These are phyloP conservation scores for Hemerocallis citrina DNA, from an alignment of 106 monocot genomes.

Conservation along the genomic window DNA sequence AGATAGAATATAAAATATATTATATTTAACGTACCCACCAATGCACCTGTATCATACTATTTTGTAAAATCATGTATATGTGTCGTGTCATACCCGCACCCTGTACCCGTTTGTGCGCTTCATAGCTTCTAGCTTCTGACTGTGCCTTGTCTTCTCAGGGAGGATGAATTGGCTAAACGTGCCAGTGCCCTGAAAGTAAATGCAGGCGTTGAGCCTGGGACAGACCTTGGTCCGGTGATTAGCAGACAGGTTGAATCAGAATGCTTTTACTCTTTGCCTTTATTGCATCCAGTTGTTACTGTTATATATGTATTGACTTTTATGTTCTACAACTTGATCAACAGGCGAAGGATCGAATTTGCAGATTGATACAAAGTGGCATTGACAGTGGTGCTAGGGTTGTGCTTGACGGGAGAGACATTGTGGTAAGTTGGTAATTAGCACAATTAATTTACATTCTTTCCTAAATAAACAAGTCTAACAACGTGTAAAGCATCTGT, in stretches of 20 bases:
- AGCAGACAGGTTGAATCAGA: slow-evolving; percentile 55
- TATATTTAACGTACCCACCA: no score
- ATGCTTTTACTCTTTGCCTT: not conserved
- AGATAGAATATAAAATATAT: no score
- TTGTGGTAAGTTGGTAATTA: slow-evolving; percentile 46
- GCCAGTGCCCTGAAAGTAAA: slow-evolving; percentile 62
- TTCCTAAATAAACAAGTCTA: no score
- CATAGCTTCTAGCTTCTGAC: not conserved
- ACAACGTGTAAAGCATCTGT: no score
- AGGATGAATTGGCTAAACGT: slow-evolving; percentile 68
- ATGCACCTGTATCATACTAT: no score
- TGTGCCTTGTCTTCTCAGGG: slow-evolving; percentile 30
- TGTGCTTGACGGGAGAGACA: slow-evolving; percentile 85
- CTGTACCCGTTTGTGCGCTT: not conserved
- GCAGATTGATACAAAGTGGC: slow-evolving; percentile 84
- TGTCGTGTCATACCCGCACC: no score
- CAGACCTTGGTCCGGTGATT: slow-evolving; percentile 96
- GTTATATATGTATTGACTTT: not conserved
- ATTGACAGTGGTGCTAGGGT: slow-evolving; percentile 73
- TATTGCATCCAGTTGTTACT: not conserved
- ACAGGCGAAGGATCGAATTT: slow-evolving; percentile 93
- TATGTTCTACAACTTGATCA: not conserved
- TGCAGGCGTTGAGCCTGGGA: slow-evolving; percentile 77
- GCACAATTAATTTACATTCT: not conserved
- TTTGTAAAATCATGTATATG: no score